Conservation (phyloP, 805 yeast genomes). For the Cyberlindnera xishuangbannaensis region DNA sequence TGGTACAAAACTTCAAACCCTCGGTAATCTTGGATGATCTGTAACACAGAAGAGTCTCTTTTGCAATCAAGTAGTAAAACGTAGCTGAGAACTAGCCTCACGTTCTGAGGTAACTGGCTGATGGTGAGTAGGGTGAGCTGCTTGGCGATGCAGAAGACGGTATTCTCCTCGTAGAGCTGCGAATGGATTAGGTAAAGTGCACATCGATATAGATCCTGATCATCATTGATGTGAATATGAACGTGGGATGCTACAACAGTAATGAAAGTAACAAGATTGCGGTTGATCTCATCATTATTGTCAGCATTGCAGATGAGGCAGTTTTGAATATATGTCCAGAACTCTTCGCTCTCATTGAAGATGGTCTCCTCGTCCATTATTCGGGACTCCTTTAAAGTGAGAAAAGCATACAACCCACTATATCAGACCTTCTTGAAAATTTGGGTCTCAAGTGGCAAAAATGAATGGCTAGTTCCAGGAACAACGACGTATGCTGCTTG, state of each 20-base stretch:
- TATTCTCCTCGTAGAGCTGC: conserved; percentile 30
- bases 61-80: conserved; percentile 41
- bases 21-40: conserved; percentile 43
- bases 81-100: conserved; percentile 38
- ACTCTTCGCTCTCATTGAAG: conserved; percentile 15
- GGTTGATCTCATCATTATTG: conserved; percentile 15
- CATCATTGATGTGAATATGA: conserved; percentile 19
- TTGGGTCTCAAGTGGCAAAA: no score
- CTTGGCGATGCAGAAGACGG: conserved; percentile 44
- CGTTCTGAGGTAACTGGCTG: conserved; percentile 28
- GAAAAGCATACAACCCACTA: no score
- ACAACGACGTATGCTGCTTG: no score
- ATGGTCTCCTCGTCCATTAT: conserved; percentile 19
- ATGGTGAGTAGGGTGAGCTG: conserved; percentile 39
- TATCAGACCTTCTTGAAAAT: no score
- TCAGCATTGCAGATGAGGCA: conserved; percentile 10
- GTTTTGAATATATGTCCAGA: conserved; percentile 16
- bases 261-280: conserved; percentile 17
- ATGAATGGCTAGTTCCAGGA: no score
- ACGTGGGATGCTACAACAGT: conserved; percentile 23
- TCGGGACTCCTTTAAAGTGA: no score
- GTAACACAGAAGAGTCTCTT: conserved; percentile 35
- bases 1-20: conserved; percentile 44
- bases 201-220: conserved; percentile 31
- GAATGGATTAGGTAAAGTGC: conserved; percentile 31